phyloP scores from a whole-genome alignment of 805 yeast species.

The Ogataea salicorniae region DNA sequence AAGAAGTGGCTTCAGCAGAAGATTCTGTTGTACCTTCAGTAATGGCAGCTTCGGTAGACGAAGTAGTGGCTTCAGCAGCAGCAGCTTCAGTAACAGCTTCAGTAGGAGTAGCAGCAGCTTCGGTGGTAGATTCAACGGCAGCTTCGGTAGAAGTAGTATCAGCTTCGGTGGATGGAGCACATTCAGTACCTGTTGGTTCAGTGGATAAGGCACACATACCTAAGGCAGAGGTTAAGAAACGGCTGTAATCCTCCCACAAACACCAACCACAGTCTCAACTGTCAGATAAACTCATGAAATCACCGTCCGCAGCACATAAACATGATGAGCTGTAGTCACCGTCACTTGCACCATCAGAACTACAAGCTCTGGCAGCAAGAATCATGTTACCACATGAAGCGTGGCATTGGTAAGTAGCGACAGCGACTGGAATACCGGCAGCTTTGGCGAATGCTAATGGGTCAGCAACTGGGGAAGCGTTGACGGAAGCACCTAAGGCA shows the following conservation, averaged over 20 bases:
- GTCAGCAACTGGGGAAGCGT: constrained; percentile 23
- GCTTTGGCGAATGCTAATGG: constrained; percentile 24
- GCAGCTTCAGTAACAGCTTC: constrained; percentile 3
- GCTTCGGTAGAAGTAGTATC: constrained; percentile 5
- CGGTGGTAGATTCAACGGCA: constrained; percentile 15
- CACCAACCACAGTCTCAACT: constrained; percentile 36
- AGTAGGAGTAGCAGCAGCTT: constrained; percentile 5
- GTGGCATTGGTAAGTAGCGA: constrained; percentile 30
- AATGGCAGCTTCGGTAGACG: constrained; percentile 7
- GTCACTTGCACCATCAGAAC: constrained; percentile 15
- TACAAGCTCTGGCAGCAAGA: constrained; percentile 27
- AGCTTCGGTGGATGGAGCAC: constrained; percentile 6
- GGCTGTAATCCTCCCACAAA: constrained; percentile 32
- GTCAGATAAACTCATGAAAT: constrained; percentile 21
- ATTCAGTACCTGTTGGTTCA: constrained; percentile 31
- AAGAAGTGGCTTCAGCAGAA: constrained; percentile 11
- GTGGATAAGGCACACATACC: constrained; percentile 27
- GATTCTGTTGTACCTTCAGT: constrained; percentile 10
- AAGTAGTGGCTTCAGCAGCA: constrained; percentile 1
- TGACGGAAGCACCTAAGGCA: constrained; percentile 8
- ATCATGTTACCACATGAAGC: constrained; percentile 32
- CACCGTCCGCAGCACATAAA: constrained; percentile 25
- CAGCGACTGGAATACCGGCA: constrained; percentile 23
- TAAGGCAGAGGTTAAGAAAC: constrained; percentile 24
- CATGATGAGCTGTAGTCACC: constrained; percentile 29